Percentiles rank a stretch among this genome's conserved stretches.
phyloP scores from a whole-genome alignment of 2,329 filamentous ascomycete species.

The Aspergillus pseudoviridinutans region DNA sequence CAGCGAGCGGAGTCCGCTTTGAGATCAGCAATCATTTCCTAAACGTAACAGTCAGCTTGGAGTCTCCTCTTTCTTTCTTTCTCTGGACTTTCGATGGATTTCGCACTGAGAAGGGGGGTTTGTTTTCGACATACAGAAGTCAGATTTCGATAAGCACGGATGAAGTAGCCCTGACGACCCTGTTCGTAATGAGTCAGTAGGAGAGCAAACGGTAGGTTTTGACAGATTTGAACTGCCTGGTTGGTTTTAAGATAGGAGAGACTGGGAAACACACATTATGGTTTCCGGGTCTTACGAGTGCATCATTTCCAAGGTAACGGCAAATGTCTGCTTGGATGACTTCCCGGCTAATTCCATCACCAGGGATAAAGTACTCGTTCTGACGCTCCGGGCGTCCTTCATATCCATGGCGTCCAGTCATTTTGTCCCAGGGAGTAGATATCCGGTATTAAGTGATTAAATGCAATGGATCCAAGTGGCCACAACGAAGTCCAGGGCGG shows the following conservation, averaged over 20 bases:
- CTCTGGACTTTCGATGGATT: background rate
- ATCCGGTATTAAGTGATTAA: slow-evolving; percentile 21
- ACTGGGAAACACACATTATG: slow-evolving; percentile 59
- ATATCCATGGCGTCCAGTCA: slow-evolving; percentile 36
- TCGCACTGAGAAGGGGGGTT: slow-evolving; percentile 12
- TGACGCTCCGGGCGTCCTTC: slow-evolving; percentile 41
- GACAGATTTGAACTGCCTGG: background rate
- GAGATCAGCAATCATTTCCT: slow-evolving; percentile 55
- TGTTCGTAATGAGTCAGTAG: slow-evolving; percentile 45
- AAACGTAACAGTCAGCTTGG: slow-evolving; percentile 19
- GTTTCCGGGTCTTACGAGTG: slow-evolving; percentile 69
- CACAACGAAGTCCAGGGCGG: slow-evolving; percentile 19
- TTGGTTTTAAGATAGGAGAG: slow-evolving; percentile 5
- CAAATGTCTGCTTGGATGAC: slow-evolving; percentile 82
- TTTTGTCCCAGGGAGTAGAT: slow-evolving; percentile 28
- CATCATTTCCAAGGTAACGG: slow-evolving; percentile 78
- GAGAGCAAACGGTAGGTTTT: slow-evolving; percentile 3
- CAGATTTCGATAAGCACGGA: slow-evolving; percentile 73
- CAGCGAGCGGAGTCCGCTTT: slow-evolving; percentile 52
- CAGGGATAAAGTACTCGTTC: slow-evolving; percentile 77
- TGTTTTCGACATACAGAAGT: slow-evolving; percentile 59
- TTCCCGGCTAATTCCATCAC: slow-evolving; percentile 76
- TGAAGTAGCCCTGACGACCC: slow-evolving; percentile 68
- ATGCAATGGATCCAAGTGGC: slow-evolving; percentile 26
- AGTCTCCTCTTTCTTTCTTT: slow-evolving; percentile 3